Conservation (phyloP, 2,329 filamentous ascomycete species). For the Calonectria pseudoreteaudii region DNA sequence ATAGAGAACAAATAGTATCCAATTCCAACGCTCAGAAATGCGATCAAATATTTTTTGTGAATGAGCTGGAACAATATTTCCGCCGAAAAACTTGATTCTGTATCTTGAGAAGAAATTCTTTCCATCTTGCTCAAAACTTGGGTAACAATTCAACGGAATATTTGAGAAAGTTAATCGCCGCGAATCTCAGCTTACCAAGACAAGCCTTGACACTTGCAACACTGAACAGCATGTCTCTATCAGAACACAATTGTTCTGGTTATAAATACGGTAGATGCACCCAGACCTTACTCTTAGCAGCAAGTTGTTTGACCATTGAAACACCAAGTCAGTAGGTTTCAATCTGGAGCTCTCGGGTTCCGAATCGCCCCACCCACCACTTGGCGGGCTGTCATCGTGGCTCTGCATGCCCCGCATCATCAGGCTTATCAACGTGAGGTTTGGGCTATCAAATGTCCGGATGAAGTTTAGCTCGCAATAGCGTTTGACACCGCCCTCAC, state of each 20-base stretch:
- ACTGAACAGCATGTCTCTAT: background rate
- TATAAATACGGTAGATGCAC: background rate
- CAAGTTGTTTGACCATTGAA: background rate
- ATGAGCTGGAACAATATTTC: background rate
- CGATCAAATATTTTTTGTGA: background rate
- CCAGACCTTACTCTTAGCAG: background rate
- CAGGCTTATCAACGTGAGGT: background rate
- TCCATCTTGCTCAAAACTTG: background rate
- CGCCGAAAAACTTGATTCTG: background rate
- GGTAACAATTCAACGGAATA: background rate
- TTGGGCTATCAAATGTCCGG: slow-evolving; percentile 19
- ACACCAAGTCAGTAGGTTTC: background rate
- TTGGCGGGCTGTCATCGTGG: background rate
- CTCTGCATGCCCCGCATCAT: background rate
- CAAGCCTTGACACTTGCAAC: background rate
- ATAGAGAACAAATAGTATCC: background rate
- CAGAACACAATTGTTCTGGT: no score
- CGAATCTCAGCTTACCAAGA: background rate
- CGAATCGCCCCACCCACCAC: background rate
- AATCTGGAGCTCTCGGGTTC: background rate
- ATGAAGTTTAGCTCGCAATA: slow-evolving; percentile 6
- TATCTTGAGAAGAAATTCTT: no score
- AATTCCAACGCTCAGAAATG: background rate
- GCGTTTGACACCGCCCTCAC: background rate
- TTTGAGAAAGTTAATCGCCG: background rate